phyloP scores from a whole-genome alignment of 1,284 basidiomycete species.

The Xerocomus nothofagi region DNA sequence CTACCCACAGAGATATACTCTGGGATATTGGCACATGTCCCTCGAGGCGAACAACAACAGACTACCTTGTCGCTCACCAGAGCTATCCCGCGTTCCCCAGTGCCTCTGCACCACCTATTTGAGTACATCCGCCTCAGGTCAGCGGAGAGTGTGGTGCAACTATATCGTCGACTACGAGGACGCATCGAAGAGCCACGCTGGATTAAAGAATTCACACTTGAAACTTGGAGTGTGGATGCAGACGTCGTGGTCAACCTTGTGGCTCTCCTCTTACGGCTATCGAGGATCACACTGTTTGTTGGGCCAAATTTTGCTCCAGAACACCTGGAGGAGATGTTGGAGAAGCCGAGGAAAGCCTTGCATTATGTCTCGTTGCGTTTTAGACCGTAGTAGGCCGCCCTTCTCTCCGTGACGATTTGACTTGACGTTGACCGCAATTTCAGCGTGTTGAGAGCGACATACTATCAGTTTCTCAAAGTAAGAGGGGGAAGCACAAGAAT shows the following conservation, averaged over 20 bases:
- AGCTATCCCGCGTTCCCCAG: slow-evolving; percentile 53
- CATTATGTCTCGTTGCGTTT: slow-evolving; percentile 56
- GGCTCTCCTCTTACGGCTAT: slow-evolving; percentile 47
- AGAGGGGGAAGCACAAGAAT: not conserved
- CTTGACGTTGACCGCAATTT: slow-evolving; percentile 5
- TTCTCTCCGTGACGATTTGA: not conserved
- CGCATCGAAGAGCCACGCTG: slow-evolving; percentile 33
- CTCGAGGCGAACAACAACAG: slow-evolving; percentile 39
- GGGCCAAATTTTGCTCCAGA: slow-evolving; percentile 67
- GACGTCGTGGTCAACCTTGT: slow-evolving; percentile 61
- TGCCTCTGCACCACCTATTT: slow-evolving; percentile 55
- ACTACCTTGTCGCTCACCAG: slow-evolving; percentile 53
- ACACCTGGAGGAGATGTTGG: slow-evolving; percentile 60
- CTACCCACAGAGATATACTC: slow-evolving; percentile 65
- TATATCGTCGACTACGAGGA: slow-evolving; percentile 51
- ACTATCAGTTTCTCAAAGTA: slow-evolving; percentile 68
- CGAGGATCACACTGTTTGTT: slow-evolving; percentile 47
- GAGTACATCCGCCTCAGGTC: slow-evolving; percentile 45
- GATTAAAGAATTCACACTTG: slow-evolving; percentile 50
- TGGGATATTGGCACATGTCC: slow-evolving; percentile 49
- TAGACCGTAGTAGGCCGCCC: slow-evolving; percentile 60
- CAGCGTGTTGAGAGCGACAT: slow-evolving; percentile 65
- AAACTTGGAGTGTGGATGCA: slow-evolving; percentile 62
- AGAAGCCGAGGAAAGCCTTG: slow-evolving; percentile 39
- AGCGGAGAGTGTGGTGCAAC: slow-evolving; percentile 44